phyloP scores from a whole-genome alignment of 2,329 filamentous ascomycete species.

The Chaetoscypha palmicola region DNA sequence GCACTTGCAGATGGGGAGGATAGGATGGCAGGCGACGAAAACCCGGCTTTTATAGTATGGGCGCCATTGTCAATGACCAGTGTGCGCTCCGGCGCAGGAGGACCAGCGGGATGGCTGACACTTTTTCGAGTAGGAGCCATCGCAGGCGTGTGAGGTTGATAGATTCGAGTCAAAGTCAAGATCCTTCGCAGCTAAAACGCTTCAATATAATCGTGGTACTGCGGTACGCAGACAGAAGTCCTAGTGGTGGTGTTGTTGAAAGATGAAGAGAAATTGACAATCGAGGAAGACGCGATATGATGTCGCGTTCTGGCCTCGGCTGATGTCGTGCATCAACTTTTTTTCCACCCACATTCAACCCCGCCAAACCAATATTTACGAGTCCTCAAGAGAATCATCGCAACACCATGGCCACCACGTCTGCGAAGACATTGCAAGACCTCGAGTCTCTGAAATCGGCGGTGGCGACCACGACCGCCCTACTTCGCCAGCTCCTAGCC shows the following conservation, averaged over 20 bases:
- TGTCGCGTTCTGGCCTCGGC: neutral
- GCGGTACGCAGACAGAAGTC: neutral
- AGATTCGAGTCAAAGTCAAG: neutral
- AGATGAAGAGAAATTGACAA: neutral
- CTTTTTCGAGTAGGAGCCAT: constrained; percentile 37
- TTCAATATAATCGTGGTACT: too few relatives aligned
- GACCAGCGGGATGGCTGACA: constrained; percentile 38
- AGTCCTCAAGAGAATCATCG: too few relatives aligned
- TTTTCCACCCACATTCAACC: too few relatives aligned
- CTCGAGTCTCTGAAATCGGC: constrained; percentile 21
- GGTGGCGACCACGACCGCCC: constrained; percentile 17
- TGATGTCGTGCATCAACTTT: too few relatives aligned
- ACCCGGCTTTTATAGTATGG: constrained; percentile 84
- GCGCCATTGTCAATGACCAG: constrained; percentile 92
- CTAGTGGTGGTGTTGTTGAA: neutral
- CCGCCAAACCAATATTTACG: neutral
- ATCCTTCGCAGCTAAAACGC: too few relatives aligned
- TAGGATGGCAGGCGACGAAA: constrained; percentile 37
- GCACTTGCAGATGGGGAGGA: neutral
- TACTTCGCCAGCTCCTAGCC: constrained; percentile 24
- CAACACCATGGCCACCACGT: constrained; percentile 9
- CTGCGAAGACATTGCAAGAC: constrained; percentile 11
- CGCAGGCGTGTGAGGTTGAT: neutral
- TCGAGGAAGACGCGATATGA: neutral
- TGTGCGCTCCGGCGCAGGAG: constrained; percentile 54